Conservation (phyloP, 108 stramenopile species). For the Skeletonema costatum region DNA sequence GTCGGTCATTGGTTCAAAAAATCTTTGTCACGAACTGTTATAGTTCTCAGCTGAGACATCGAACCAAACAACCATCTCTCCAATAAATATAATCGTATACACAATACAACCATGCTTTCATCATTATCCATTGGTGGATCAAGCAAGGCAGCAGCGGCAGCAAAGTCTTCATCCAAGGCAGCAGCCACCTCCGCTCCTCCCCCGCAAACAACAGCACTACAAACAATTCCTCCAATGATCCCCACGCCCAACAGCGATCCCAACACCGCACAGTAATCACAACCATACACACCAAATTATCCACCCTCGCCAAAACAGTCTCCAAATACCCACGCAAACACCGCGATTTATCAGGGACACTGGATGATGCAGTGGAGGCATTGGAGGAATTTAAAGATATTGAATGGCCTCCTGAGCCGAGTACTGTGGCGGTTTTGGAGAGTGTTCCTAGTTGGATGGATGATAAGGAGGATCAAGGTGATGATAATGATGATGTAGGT, state of each 20-base stretch:
- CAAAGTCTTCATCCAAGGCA: background rate
- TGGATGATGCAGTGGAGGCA: constrained; percentile 47
- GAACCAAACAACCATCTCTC: background rate
- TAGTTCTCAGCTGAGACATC: background rate
- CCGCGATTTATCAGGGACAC: constrained; percentile 27
- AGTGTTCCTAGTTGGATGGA: constrained; percentile 26
- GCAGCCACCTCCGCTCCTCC: background rate
- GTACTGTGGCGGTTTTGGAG: constrained; percentile 12
- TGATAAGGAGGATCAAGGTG: background rate
- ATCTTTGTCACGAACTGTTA: background rate
- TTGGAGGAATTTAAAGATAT: constrained; percentile 48
- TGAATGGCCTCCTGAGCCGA: constrained; percentile 41
- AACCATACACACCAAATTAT: constrained; percentile 28
- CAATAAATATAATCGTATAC: background rate
- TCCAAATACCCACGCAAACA: constrained; percentile 43
- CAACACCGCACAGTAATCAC: constrained; percentile 39
- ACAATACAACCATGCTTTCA: background rate
- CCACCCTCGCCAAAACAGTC: constrained; percentile 27
- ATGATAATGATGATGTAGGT: background rate
- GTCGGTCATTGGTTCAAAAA: no score
- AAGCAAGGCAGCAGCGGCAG: background rate
- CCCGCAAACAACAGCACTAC: background rate
- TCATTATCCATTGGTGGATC: background rate
- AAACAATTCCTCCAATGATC: constrained; percentile 1
- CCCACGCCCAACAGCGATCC: constrained; percentile 13